Conservation (phyloP, 1,139 yeast species). For the Geotrichum bryndzae region DNA sequence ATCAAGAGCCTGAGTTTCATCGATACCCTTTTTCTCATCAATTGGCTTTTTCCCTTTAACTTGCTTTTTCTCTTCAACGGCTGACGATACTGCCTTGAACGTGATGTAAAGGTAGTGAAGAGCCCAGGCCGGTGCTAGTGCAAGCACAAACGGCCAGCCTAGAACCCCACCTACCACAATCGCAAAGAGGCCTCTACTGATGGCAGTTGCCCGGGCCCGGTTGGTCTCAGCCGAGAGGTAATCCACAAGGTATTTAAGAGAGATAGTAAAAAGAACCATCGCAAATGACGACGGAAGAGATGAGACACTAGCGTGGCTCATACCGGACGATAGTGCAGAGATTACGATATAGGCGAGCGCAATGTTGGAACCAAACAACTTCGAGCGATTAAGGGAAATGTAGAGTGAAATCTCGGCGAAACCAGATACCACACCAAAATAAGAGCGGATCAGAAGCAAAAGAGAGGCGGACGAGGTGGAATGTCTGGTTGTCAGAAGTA, state of each 20-base stretch:
- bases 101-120: conserved; percentile 7
- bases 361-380: conserved; percentile 25
- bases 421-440: conserved; percentile 51
- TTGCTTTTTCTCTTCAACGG: background rate
- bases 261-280: conserved; percentile 59
- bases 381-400: conserved; percentile 13
- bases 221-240: conserved; percentile 23
- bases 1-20: background rate
- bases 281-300: conserved; percentile 83
- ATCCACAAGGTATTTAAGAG: conserved; percentile 42
- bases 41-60: background rate
- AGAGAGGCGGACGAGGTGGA: conserved; percentile 11
- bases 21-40: background rate
- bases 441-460: conserved; percentile 49
- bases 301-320: conserved; percentile 82
- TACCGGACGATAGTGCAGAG: conserved; percentile 51
- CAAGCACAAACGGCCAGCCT: conserved; percentile 90
- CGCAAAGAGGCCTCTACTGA: conserved; percentile 43
- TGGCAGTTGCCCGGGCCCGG: conserved; percentile 23
- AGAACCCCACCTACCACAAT: conserved; percentile 62
- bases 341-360: conserved; percentile 57
- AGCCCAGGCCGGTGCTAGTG: conserved; percentile 39
- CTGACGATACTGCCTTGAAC: background rate
- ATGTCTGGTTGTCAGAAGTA: background rate
- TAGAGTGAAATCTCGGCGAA: conserved; percentile 50